Evolutionary conservation across 148 eudicot genomes (phyloP).

Genomic region (Fagopyrum esculentum): DNA sequence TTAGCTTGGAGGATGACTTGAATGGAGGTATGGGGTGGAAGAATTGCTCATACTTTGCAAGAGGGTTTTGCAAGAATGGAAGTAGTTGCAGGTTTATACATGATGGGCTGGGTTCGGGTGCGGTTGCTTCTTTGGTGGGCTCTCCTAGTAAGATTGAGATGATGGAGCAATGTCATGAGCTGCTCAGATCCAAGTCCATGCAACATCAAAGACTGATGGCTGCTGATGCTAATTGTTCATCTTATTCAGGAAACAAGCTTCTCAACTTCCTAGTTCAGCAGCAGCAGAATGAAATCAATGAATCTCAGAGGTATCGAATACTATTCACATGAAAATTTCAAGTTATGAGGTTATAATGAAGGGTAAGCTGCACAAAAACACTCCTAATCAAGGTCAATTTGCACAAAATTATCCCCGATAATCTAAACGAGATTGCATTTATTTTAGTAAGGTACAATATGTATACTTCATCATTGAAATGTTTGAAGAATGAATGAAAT

Average conservation of each 20-base stretch:
- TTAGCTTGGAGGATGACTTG: conserved; percentile 40
- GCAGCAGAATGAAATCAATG: conserved; percentile 34
- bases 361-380: conserved; percentile 27
- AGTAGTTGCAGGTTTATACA: conserved; percentile 64
- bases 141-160: conserved; percentile 50
- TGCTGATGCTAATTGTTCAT: conserved; percentile 33
- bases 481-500: background rate
- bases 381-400: background rate
- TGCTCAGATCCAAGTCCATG: conserved; percentile 61
- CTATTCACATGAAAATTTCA: background rate
- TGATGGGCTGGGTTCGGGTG: conserved; percentile 24
- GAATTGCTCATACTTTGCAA: conserved; percentile 71
- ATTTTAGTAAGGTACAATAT: background rate
- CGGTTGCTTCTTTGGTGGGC: conserved; percentile 25
- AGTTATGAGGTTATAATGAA: conserved; percentile 15
- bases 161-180: conserved; percentile 73
- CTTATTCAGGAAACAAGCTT: conserved; percentile 42
- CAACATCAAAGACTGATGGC: conserved; percentile 56
- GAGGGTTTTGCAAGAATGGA: conserved; percentile 93
- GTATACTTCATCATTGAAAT: background rate
- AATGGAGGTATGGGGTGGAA: conserved; percentile 62
- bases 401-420: background rate
- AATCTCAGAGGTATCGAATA: conserved; percentile 45
- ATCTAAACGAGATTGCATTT: background rate
- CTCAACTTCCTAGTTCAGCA: conserved; percentile 52